phyloP scores from a whole-genome alignment of 345 rosid species.

The Tarenaya hassleriana region DNA sequence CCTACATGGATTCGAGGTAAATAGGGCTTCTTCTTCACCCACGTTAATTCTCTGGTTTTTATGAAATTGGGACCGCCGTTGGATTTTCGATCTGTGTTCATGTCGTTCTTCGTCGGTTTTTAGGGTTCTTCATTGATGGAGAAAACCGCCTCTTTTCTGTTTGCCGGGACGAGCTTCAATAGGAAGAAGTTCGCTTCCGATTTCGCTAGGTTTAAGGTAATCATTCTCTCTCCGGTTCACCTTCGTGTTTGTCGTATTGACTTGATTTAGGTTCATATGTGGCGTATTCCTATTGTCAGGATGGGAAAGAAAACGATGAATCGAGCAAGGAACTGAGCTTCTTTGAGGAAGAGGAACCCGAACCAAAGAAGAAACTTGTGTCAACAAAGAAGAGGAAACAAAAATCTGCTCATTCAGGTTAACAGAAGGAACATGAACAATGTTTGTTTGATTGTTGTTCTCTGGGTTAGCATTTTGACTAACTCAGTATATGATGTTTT shows the following conservation, averaged over 20 bases:
- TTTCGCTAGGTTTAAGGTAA: conserved; percentile 58
- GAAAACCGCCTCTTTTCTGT: conserved; percentile 53
- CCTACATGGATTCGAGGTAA: no score
- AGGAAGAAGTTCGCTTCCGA: conserved; percentile 57
- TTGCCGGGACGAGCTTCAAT: conserved; percentile 64
- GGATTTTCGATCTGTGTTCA: no score
- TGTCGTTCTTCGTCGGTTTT: no score
- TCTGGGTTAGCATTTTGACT: background rate
- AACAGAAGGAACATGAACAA: background rate
- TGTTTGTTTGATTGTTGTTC: background rate
- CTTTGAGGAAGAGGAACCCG: conserved; percentile 31
- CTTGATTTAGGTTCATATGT: conserved; percentile 1
- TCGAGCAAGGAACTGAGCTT: conserved; percentile 29
- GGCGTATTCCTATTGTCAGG: conserved; percentile 24
- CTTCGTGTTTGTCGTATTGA: background rate
- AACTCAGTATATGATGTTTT: no score
- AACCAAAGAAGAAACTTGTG: conserved; percentile 24
- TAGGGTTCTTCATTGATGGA: conserved; percentile 42
- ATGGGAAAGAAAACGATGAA: conserved; percentile 32
- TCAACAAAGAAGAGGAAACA: conserved; percentile 56
- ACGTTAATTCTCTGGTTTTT: no score
- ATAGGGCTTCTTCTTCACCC: no score
- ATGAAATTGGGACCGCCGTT: no score
- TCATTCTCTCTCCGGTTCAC: background rate
- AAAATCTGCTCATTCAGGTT: conserved; percentile 45